phyloP scores from a whole-genome alignment of 2,329 filamentous ascomycete genomes.

The Calcarisporium arbuscula region DNA sequence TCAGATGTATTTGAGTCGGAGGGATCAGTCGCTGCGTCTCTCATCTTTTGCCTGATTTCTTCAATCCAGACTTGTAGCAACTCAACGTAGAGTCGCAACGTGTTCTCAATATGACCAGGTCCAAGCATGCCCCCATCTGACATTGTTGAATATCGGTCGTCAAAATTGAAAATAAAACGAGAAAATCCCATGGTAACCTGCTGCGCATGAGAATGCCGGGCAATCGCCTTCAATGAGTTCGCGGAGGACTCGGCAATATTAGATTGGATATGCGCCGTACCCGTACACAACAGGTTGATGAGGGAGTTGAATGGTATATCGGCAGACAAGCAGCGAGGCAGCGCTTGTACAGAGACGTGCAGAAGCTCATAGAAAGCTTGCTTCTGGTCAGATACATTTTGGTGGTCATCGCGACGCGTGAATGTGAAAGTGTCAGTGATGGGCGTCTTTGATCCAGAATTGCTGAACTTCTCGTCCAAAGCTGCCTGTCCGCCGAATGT shows the following conservation, averaged over 20 bases:
- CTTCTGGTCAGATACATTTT: conserved; percentile 70
- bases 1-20: conserved; percentile 58
- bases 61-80: conserved; percentile 96
- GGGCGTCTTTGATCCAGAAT: conserved; percentile 84
- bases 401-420: conserved; percentile 70
- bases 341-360: conserved; percentile 88
- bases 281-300: conserved; percentile 91
- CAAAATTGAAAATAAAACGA: conserved; percentile 97
- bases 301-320: conserved; percentile 90
- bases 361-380: conserved; percentile 94
- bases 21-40: conserved; percentile 60
- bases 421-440: conserved; percentile 94
- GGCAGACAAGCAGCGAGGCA: conserved; percentile 86
- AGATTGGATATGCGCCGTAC: conserved; percentile 88
- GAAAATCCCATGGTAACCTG: conserved; percentile 96
- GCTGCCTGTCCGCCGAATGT: conserved; percentile 95
- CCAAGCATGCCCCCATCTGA: conserved; percentile 96
- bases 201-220: conserved; percentile 85
- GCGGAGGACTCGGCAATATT: conserved; percentile 91
- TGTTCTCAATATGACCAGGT: conserved; percentile 89
- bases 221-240: conserved; percentile 90
- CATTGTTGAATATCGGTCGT: conserved; percentile 95
- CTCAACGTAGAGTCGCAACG: conserved; percentile 86
- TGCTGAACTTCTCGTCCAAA: conserved; percentile 88
- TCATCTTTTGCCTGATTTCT: conserved; percentile 82